phyloP scores from a whole-genome alignment of 2,329 filamentous ascomycete genomes.

The Colletotrichum limetticola region DNA sequence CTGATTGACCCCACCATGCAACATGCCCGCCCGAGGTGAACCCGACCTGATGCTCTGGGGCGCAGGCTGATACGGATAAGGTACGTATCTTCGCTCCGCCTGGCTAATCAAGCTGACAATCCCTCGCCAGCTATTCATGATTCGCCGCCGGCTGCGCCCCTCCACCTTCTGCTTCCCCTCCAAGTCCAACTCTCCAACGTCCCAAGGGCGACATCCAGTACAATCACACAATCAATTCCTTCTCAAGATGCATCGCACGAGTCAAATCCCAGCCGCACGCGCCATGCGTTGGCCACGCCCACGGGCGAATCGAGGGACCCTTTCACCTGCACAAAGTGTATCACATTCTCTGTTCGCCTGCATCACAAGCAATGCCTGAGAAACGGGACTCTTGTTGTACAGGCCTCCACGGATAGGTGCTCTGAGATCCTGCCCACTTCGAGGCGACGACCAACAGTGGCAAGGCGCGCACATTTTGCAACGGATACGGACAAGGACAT shows the following conservation, averaged over 20 bases:
- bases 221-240: not conserved
- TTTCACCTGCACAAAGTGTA: slow-evolving; percentile 20
- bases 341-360: slow-evolving; percentile 11
- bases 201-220: not conserved
- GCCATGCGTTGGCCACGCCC: slow-evolving; percentile 28
- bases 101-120: not conserved
- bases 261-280: slow-evolving; percentile 22
- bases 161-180: not conserved
- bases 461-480: not conserved
- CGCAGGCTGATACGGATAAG: not conserved
- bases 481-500: not conserved
- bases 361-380: slow-evolving; percentile 1
- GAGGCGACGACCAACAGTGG: not conserved
- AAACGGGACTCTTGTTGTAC: slow-evolving; percentile 12
- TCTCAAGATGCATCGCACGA: not conserved
- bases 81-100: slow-evolving; percentile 1
- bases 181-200: not conserved
- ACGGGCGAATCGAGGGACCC: slow-evolving; percentile 14
- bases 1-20: slow-evolving; percentile 3
- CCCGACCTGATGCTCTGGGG: not conserved
- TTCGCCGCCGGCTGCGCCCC: slow-evolving; percentile 9
- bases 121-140: not conserved
- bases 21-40: not conserved
- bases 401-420: not conserved
- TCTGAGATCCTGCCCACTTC: not conserved